Evolutionary conservation across 2,329 filamentous ascomycete genomes (phyloP).

Genomic region (Shiraia sp.): DNA sequence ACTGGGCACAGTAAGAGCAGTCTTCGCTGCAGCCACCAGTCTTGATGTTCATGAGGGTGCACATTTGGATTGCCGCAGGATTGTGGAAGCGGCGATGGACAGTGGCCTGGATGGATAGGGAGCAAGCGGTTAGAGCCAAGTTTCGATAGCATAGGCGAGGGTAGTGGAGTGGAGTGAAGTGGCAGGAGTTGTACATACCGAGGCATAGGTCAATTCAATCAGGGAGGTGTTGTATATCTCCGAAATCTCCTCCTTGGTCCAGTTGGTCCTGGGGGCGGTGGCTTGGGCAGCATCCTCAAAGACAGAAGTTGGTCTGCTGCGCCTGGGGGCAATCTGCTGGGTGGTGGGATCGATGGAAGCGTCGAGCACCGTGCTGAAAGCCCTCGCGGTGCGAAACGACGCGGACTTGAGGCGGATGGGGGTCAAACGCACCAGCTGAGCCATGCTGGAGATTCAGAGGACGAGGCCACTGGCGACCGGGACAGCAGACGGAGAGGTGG

Average conservation of each 20-base stretch:
- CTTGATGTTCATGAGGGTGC: conserved; percentile 96
- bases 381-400: conserved; percentile 7
- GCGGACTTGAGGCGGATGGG: conserved; percentile 1
- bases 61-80: conserved; percentile 83
- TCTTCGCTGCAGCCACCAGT: conserved; percentile 91
- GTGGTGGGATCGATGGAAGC: conserved; percentile 28
- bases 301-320: conserved; percentile 15
- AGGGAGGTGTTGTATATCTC: conserved; percentile 81
- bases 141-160: neutral
- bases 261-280: conserved; percentile 67
- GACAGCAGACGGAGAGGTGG: too few species aligned
- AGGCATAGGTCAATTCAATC: conserved; percentile 75
- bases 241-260: conserved; percentile 80
- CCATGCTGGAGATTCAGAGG: neutral
- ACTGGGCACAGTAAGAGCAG: conserved; percentile 91
- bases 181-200: conserved; percentile 54
- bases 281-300: conserved; percentile 61
- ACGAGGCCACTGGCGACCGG: too few species aligned
- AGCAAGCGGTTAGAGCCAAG: conserved; percentile 3
- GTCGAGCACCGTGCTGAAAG: conserved; percentile 41
- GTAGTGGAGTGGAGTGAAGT: too few species aligned
- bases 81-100: conserved; percentile 86
- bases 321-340: conserved; percentile 21
- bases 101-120: conserved; percentile 62
- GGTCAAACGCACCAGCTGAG: neutral